Percentiles rank a stretch among this genome's conserved stretches.
These are phyloP conservation scores for Ophiostoma fasciatum DNA, from an alignment of 2,329 filamentous ascomycete species.

Conservation along the genomic window DNA sequence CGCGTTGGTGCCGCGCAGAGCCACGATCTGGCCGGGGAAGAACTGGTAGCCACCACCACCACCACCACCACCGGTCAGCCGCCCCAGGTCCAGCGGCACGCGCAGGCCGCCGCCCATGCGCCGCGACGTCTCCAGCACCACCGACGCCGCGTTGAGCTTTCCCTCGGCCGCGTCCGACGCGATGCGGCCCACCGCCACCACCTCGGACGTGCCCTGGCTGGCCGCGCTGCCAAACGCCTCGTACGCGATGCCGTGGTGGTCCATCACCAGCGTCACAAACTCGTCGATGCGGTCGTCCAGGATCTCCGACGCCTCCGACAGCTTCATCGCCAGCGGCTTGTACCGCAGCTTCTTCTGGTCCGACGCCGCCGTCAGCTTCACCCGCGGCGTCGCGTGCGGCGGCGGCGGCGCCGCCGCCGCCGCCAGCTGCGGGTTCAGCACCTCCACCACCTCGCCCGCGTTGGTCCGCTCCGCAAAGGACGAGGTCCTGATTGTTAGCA, in stretches of 20 bases:
- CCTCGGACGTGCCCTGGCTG: conserved; percentile 67
- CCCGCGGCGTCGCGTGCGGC: conserved; percentile 58
- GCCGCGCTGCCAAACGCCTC: conserved; percentile 77
- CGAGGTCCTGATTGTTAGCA: too few relatives aligned
- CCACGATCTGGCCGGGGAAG: conserved; percentile 90
- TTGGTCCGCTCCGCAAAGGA: conserved; percentile 65
- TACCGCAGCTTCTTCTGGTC: conserved; percentile 86
- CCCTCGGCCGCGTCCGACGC: conserved; percentile 78
- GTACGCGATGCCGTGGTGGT: conserved; percentile 62
- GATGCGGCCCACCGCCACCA: conserved; percentile 83
- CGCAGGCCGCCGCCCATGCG: conserved; percentile 69
- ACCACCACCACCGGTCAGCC: too few relatives aligned
- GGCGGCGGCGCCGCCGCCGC: conserved; percentile 54
- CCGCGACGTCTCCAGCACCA: conserved; percentile 79
- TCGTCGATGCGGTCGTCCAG: conserved; percentile 92
- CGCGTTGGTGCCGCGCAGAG: conserved; percentile 72
- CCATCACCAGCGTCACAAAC: conserved; percentile 59
- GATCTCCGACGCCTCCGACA: conserved; percentile 82
- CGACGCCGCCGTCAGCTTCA: conserved; percentile 73
- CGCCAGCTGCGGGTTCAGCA: conserved; percentile 62
- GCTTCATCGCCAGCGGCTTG: conserved; percentile 87
- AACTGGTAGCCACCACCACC: conserved; percentile 66
- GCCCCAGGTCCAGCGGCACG: conserved; percentile 63
- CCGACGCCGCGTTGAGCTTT: conserved; percentile 68
- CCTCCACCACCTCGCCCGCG: conserved; percentile 67